phyloP scores from a whole-genome alignment of 805 yeast species.

The Wickerhamomyces queroliae region DNA sequence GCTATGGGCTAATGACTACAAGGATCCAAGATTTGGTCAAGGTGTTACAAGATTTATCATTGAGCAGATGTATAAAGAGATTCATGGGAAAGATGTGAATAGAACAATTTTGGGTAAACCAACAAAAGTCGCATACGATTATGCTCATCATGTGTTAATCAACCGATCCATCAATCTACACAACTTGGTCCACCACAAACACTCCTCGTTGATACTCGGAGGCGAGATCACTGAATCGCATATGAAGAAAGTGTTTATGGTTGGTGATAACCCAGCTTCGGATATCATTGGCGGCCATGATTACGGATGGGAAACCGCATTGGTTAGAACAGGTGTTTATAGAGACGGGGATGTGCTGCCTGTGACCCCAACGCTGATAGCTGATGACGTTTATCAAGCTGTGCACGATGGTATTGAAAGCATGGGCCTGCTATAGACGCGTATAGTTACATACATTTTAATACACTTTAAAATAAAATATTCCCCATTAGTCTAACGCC shows the following conservation, averaged over 20 bases:
- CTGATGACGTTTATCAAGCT: constrained; percentile 46
- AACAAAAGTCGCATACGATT: constrained; percentile 69
- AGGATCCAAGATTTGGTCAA: constrained; percentile 79
- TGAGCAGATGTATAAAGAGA: constrained; percentile 50
- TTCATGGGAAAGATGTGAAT: constrained; percentile 43
- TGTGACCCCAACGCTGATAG: constrained; percentile 43
- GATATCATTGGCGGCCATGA: constrained; percentile 87
- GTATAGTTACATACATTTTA: no score
- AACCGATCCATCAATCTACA: constrained; percentile 25
- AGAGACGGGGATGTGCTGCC: constrained; percentile 42
- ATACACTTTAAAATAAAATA: no score
- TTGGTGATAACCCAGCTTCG: constrained; percentile 93
- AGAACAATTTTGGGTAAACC: constrained; percentile 79
- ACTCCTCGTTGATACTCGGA: constrained; percentile 13
- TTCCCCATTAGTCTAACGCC: no score
- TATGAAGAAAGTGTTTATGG: constrained; percentile 77
- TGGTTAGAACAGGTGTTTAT: constrained; percentile 87
- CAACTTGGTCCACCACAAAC: background rate
- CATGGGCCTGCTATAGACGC: constrained; percentile 11
- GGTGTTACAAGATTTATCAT: constrained; percentile 73
- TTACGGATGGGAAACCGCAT: constrained; percentile 84
- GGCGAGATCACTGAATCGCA: constrained; percentile 26
- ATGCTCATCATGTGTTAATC: constrained; percentile 67
- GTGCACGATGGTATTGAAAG: constrained; percentile 26
- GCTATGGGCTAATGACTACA: constrained; percentile 82